Conservation (phyloP, 2,329 filamentous ascomycete genomes). For the Sodiomyces alkalinus region DNA sequence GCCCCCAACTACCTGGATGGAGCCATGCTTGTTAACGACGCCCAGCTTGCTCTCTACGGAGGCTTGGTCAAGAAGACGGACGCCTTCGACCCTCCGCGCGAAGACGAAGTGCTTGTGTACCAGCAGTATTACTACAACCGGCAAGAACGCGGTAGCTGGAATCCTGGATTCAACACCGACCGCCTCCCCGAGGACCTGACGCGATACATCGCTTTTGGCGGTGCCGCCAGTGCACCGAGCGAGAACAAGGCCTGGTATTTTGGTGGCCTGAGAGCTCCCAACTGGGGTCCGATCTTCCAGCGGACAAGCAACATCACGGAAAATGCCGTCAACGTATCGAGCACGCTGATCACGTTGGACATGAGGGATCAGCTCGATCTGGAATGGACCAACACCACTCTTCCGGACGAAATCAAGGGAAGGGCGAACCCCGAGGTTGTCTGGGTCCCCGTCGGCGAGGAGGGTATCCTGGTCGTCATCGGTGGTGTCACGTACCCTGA, state of each 20-base stretch:
- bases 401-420: constrained; percentile 32
- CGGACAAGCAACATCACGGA: constrained; percentile 15
- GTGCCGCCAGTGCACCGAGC: constrained; percentile 46
- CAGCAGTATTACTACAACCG: constrained; percentile 34
- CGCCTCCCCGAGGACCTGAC: constrained; percentile 32
- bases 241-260: constrained; percentile 62
- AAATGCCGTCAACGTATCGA: constrained; percentile 30
- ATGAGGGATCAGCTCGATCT: constrained; percentile 34
- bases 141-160: constrained; percentile 12
- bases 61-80: constrained; percentile 28
- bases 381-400: constrained; percentile 40
- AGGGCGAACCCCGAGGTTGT: constrained; percentile 51
- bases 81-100: constrained; percentile 21
- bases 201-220: constrained; percentile 50
- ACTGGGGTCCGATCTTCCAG: constrained; percentile 32
- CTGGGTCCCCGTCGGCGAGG: constrained; percentile 62
- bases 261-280: constrained; percentile 39
- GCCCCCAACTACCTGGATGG: constrained; percentile 46
- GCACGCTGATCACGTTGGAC: constrained; percentile 45
- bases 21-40: constrained; percentile 48
- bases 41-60: constrained; percentile 49
- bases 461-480: constrained; percentile 64
- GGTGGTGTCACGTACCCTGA: constrained; percentile 55
- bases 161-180: constrained; percentile 26
- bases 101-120: constrained; percentile 32